Evolutionary conservation across 225 moss, liverwort and hornwort genomes (phyloP).

Genomic region (Antitrichia curtipendula): DNA sequence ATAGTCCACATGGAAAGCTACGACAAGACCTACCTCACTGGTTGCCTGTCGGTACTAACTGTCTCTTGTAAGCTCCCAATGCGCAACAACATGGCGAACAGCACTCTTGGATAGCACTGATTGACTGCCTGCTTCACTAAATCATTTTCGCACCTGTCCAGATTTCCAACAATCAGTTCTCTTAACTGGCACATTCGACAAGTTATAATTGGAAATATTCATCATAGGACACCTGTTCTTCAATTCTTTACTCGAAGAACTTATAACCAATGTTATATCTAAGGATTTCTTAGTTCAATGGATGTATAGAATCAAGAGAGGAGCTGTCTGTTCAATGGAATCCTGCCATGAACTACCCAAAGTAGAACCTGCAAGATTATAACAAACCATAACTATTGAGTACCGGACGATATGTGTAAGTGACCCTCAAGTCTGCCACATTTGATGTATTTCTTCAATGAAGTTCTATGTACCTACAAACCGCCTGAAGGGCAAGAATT

Average conservation of each 20-base stretch:
- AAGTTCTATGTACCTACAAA: slow-evolving; percentile 29
- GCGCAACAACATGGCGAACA: slow-evolving; percentile 64
- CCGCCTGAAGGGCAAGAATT: slow-evolving; percentile 66
- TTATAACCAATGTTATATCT: not conserved
- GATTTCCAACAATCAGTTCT: not conserved
- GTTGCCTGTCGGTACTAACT: slow-evolving; percentile 41
- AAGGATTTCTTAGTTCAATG: not conserved
- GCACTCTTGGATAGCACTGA: slow-evolving; percentile 63
- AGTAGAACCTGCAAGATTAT: not conserved
- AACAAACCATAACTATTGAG: not conserved
- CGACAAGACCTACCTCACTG: slow-evolving; percentile 39
- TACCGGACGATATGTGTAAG: not conserved
- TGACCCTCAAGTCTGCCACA: not conserved
- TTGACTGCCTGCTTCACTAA: slow-evolving; percentile 50
- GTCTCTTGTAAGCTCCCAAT: slow-evolving; percentile 75
- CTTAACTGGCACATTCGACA: not conserved
- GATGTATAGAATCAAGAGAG: not conserved
- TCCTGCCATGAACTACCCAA: not conserved
- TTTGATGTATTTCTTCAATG: not conserved
- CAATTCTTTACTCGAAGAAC: not conserved
- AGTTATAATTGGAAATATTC: not conserved
- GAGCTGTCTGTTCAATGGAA: not conserved
- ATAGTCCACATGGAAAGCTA: not conserved
- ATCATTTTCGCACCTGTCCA: slow-evolving; percentile 12
- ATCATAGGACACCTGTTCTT: not conserved